These are phyloP conservation scores for Cordyceps javanica DNA, from an alignment of 2,329 filamentous ascomycete species.

Conservation along the genomic window DNA sequence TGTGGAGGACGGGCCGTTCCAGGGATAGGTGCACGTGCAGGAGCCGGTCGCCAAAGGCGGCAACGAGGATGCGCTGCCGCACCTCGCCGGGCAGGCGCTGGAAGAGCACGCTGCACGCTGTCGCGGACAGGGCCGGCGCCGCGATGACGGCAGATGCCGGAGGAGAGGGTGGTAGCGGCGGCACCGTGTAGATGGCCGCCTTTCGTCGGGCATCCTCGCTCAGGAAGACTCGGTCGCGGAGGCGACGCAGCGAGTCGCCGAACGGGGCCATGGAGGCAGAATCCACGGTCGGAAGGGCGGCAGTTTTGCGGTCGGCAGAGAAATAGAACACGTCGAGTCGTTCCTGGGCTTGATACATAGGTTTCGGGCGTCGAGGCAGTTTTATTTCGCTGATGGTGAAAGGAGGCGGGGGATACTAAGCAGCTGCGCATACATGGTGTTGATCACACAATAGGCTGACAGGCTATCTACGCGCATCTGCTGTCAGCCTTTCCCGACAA, in stretches of 20 bases:
- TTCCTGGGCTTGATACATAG: neutral
- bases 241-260: neutral
- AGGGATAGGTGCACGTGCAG: conserved; percentile 2
- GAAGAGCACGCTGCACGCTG: neutral
- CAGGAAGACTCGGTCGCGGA: neutral
- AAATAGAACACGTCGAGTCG: neutral
- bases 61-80: neutral
- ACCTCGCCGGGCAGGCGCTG: neutral
- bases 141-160: neutral
- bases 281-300: neutral
- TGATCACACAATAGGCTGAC: no score
- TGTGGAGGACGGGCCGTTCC: neutral
- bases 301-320: no score
- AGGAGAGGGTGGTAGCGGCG: neutral
- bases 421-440: no score
- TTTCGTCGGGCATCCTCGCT: neutral
- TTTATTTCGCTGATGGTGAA: neutral
- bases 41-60: neutral
- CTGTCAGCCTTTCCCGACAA: no score
- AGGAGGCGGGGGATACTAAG: neutral
- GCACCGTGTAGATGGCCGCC: neutral
- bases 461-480: no score
- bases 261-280: neutral
- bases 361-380: neutral
- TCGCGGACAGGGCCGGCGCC: neutral